Base-by-base conservation (phyloP, 2,329 filamentous ascomycete species). In the Pyrenochaeta sp. region DNA sequence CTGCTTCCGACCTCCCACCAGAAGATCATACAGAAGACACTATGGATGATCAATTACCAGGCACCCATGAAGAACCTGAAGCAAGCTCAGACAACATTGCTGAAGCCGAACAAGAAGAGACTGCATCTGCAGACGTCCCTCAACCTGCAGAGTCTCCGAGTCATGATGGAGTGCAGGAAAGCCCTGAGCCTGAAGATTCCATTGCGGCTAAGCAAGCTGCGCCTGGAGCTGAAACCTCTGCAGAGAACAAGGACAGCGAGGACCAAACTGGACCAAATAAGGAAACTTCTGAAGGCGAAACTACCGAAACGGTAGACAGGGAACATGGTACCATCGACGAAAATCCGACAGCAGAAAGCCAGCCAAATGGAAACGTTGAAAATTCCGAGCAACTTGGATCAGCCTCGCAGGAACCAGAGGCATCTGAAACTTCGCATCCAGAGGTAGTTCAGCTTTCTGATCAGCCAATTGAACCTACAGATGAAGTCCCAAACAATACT, bases 71-170 rank as follows among this genome's bases (percentile, higher is more conserved):
- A n/a, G 40, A 42, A 32, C 11, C 17, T 44, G 17, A 18, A n/a
- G 9, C 30, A 4, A 27, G 20, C 3, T 10, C 23, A 23, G 14
- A 42, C 27, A n/a, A 29, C 15, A 11, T 48, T 6, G 39, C 45
- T 37, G 55, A 39, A 20, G 17, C 40, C 4, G 40, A 49, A 33
- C 40, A 45, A 35, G 55, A 55, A 15, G 20, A 47, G 7, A 5
- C 27, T 11, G 49, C 51, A 14, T 23, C 47, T 31, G 45, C 36
- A 6, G 30, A 49, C 7, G 41, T 53, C 9, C 10, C 33, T 3
- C 51, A 56, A 21, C 52, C 56, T 21, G 30, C 18, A 3, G 54
- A 58, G 12, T 44, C 50, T 10, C 33, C 43, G 12, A 11, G 20
- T 6, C 33, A 29, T 10, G 40, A 50, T 12, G 12, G 14, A 17